These are phyloP conservation scores for Populus tomentosa DNA, from an alignment of 441 rosid species.

Conservation along the genomic window DNA sequence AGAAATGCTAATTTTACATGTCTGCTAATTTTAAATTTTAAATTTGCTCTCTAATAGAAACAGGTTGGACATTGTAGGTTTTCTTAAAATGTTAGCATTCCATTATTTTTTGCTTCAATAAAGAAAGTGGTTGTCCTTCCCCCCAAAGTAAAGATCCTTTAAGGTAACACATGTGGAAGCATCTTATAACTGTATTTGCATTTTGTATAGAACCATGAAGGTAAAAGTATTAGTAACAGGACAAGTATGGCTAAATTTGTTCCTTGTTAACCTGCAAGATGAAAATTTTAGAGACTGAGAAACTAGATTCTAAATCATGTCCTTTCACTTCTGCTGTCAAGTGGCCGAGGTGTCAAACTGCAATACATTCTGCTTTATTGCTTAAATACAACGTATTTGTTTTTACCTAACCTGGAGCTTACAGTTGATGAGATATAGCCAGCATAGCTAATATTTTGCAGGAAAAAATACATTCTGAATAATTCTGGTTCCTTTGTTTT, in stretches of 20 bases:
- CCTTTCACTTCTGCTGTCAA: background rate
- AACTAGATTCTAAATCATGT: background rate
- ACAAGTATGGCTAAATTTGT: background rate
- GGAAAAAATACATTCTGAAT: background rate
- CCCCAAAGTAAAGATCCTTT: background rate
- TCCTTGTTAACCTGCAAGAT: background rate
- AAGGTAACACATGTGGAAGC: background rate
- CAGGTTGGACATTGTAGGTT: background rate
- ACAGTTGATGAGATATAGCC: background rate
- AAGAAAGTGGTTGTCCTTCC: background rate
- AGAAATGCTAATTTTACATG: background rate
- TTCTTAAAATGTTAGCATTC: background rate
- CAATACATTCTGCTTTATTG: background rate
- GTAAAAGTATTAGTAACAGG: background rate
- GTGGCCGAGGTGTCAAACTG: background rate
- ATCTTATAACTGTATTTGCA: background rate
- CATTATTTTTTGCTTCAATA: background rate
- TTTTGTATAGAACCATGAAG: background rate
- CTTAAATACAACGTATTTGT: background rate
- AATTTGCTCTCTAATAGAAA: background rate
- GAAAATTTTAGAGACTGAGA: background rate
- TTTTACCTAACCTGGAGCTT: background rate
- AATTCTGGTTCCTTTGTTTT: background rate
- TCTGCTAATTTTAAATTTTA: background rate
- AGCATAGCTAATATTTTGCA: background rate